Base-by-base conservation (phyloP, 192 early-diverging fungal genomes). In the Coemansia sp. region DNA sequence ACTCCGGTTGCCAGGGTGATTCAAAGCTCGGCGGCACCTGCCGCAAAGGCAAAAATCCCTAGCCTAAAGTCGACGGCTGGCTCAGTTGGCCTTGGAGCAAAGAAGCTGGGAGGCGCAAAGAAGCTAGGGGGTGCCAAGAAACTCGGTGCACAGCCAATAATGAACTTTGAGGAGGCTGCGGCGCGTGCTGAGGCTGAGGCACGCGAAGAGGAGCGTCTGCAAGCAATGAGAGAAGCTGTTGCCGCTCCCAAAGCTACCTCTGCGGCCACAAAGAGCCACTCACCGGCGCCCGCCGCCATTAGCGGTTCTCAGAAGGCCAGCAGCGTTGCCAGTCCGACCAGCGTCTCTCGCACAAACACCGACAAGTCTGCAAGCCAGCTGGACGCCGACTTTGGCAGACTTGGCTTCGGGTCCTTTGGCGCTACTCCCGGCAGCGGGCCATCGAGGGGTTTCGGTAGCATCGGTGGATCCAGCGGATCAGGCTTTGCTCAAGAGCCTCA, bases 141-240 rank as follows among this genome's bases (percentile, higher is more conserved):
- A 58, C 85, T 89, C 13, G 72, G 79, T 3, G 85, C 77, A 30
- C 81, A 79, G 51, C 67, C 75, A n/a, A 77, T 78, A 15, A 72
- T 86, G 55, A 89, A 90, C 68, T 97, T 97, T 83, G 95, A 95
- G 49, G 89, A 92, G 60, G 91, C 87, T 1, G 92, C 91, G 44
- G 86, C 89, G 17, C 81, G 84, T 26, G 95, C 93, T 14, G 90
- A 89, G 59, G 87, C 89, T 53, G 67, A 73, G 26, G 90, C 89
- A 27, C 85, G 80, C 47, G 87, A 91, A n/a, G 78, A 83, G 23
- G 64, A 72, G 77, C 55, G 56, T 22, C 45, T 71, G 48, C 58
- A 59, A 47, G 52, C 83, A 60, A 62, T 78, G 80, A 51, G 79
- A 47, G 56, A 51, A 20, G 67, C 73, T 22, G 52, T 55, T 26